Base-by-base conservation (phyloP, 176 grass and related monocot species). In the Melocanna baccifera region DNA sequence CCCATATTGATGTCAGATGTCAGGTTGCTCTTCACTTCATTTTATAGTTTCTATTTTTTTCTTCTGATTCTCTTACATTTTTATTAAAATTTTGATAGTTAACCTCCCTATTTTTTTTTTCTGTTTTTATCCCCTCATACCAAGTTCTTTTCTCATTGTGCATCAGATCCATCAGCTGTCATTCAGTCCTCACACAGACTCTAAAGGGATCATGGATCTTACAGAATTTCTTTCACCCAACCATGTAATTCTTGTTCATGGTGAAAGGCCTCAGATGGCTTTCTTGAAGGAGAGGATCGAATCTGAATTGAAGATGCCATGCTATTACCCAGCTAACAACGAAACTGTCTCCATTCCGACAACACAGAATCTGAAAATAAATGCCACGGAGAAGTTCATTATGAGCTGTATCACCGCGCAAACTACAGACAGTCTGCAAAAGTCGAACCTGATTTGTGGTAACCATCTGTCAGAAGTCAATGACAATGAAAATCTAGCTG, bases 131-230 rank as follows among this genome's bases (percentile, higher is more conserved):
- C 19, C 61, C 20, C 82, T 85, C 43, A 78, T 78, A 50, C 62
- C 40, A 30, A 62, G 3, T 62, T 79, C 23, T 65, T 77, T 58
- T 58, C 65, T 81, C 18, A 87, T 72, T 63, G 59, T 86, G 23
- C 53, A 68, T 39, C 81, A 97, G 91, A 90, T 97, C 45, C 91
- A 94, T 84, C 91, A 97, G 57, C 90, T 97, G 40, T 83, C 89
- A 67, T 97, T 92, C 64, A 95, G 93, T 57, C 90, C 93, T 42
- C 93, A 95, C 70, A 92, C 93, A 23, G 93, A 95, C 77, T 81
- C 90, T 53, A 97, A 97, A 87, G 94, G 94, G 68, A 97, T 97
- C 76, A 97, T 97, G 94, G 94, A 97, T 80, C 84, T 97, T 63
- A 76, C 80, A 9, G 90, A 93, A 50, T 98, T 91, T 86, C 91